These are phyloP conservation scores for Neocatenulostroma microsporum DNA, from an alignment of 2,329 filamentous ascomycete genomes.

Conservation along the genomic window DNA sequence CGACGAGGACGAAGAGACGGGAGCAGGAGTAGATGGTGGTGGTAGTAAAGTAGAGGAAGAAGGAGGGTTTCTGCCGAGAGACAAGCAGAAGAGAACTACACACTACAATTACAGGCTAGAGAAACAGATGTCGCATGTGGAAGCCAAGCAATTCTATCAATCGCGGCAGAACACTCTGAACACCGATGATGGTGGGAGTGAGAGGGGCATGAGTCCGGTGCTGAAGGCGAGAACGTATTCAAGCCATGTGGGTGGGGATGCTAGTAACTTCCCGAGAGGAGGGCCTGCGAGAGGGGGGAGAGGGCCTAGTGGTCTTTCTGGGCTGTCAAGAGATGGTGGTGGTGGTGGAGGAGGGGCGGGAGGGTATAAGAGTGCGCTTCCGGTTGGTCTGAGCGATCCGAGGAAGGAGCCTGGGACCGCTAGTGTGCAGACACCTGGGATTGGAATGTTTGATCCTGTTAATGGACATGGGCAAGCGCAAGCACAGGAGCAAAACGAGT, in stretches of 20 bases:
- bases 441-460: neutral
- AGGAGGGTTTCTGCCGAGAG: slow-evolving; percentile 37
- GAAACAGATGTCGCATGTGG: slow-evolving; percentile 86
- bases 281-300: slow-evolving; percentile 13
- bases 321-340: too few relatives aligned
- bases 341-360: slow-evolving; percentile 9
- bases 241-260: slow-evolving; percentile 32
- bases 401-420: slow-evolving; percentile 22
- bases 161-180: slow-evolving; percentile 60
- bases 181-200: slow-evolving; percentile 31
- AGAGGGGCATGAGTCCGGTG: slow-evolving; percentile 29
- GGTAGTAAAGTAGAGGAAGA: too few relatives aligned
- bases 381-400: slow-evolving; percentile 28
- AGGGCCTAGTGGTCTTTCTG: neutral
- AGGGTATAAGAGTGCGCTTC: slow-evolving; percentile 27
- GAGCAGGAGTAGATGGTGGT: slow-evolving; percentile 10
- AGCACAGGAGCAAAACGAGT: slow-evolving; percentile 18
- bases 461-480: neutral
- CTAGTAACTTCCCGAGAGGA: slow-evolving; percentile 15
- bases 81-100: slow-evolving; percentile 61
- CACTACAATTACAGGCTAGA: slow-evolving; percentile 92
- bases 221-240: slow-evolving; percentile 39
- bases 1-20: slow-evolving; percentile 2
- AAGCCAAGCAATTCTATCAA: slow-evolving; percentile 95
- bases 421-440: neutral